Evolutionary conservation across 2,329 filamentous ascomycete genomes (phyloP).

Genomic region (Graphilbum ipis-grandicollis): DNA sequence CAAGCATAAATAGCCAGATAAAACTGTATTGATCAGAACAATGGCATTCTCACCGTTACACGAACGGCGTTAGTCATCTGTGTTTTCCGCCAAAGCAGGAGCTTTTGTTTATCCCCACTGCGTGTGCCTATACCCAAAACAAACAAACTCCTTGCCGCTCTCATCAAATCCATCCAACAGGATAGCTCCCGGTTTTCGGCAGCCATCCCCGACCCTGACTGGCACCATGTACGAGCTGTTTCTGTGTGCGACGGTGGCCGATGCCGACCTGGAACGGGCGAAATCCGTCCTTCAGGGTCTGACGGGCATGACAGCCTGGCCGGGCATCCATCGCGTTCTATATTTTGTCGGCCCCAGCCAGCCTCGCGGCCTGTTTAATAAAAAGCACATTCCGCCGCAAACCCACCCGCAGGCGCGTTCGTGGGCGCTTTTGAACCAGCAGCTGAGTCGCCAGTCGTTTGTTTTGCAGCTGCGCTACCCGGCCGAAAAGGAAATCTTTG

Average conservation of each 20-base stretch:
- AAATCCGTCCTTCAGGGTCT: slow-evolving; percentile 38
- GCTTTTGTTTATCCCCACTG: too few relatives aligned
- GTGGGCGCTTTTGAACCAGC: slow-evolving; percentile 38
- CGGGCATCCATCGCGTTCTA: slow-evolving; percentile 31
- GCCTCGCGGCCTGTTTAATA: slow-evolving; percentile 25
- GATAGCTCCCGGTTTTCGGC: too few relatives aligned
- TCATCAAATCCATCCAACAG: too few relatives aligned
- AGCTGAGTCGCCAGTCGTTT: slow-evolving; percentile 38
- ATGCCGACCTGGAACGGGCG: slow-evolving; percentile 32
- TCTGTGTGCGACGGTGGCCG: slow-evolving; percentile 33
- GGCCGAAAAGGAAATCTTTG: slow-evolving; percentile 13
- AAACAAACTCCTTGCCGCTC: too few relatives aligned
- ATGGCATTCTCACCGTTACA: too few relatives aligned
- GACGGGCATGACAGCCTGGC: slow-evolving; percentile 36
- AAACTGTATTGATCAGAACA: too few relatives aligned
- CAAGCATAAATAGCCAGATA: too few relatives aligned
- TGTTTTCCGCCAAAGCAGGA: too few relatives aligned
- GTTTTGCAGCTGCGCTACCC: slow-evolving; percentile 38
- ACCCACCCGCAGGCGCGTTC: slow-evolving; percentile 15
- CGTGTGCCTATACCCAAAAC: too few relatives aligned
- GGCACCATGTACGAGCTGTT: slow-evolving; percentile 39
- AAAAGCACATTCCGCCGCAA: slow-evolving; percentile 11
- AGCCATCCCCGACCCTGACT: too few relatives aligned
- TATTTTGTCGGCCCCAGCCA: slow-evolving; percentile 32
- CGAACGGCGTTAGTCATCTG: too few relatives aligned